A percentile compares a stretch with the other conserved stretches of the same genome.
Conservation (phyloP, 768 basidiomycete genomes). For the Phaeolepiota aurea region DNA sequence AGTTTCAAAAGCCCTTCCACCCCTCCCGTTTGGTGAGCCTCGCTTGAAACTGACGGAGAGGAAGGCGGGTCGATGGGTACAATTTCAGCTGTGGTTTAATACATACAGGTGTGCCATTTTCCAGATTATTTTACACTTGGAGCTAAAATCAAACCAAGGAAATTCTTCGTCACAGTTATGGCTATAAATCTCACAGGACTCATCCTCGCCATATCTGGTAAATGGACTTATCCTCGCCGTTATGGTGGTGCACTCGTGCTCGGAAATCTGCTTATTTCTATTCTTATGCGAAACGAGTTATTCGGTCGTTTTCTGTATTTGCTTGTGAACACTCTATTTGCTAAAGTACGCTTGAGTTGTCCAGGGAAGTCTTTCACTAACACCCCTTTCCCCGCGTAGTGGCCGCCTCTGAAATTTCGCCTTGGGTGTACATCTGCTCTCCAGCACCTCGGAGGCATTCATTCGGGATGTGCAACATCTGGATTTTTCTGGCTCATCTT, state of each 20-base stretch:
- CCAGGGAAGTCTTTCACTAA: background rate
- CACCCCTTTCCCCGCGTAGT: slow-evolving; percentile 18
- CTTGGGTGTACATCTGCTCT: slow-evolving; percentile 66
- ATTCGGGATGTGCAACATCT: slow-evolving; percentile 74
- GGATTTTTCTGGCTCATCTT: slow-evolving; percentile 69
- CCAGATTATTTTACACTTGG: background rate
- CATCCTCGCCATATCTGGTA: slow-evolving; percentile 48
- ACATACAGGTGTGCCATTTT: slow-evolving; percentile 54
- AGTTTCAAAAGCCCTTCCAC: slow-evolving; percentile 2
- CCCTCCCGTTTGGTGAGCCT: slow-evolving; percentile 3
- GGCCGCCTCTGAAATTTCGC: slow-evolving; percentile 45
- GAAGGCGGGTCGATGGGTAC: slow-evolving; percentile 45
- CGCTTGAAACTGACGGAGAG: slow-evolving; percentile 15
- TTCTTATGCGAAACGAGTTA: slow-evolving; percentile 75
- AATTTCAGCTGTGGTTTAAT: slow-evolving; percentile 70
- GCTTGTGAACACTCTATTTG: slow-evolving; percentile 64
- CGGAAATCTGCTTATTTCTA: slow-evolving; percentile 64
- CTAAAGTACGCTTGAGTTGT: slow-evolving; percentile 43
- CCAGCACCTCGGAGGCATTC: slow-evolving; percentile 77
- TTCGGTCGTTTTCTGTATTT: slow-evolving; percentile 74
- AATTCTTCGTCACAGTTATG: slow-evolving; percentile 63
- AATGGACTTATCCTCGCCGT: slow-evolving; percentile 58
- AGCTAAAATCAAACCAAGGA: slow-evolving; percentile 27
- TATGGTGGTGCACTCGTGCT: slow-evolving; percentile 68
- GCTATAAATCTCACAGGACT: slow-evolving; percentile 53